Percentiles rank a stretch among this genome's conserved stretches.
Conservation (phyloP, 2,329 filamentous ascomycete species). For the Pseudocercospora musae region DNA sequence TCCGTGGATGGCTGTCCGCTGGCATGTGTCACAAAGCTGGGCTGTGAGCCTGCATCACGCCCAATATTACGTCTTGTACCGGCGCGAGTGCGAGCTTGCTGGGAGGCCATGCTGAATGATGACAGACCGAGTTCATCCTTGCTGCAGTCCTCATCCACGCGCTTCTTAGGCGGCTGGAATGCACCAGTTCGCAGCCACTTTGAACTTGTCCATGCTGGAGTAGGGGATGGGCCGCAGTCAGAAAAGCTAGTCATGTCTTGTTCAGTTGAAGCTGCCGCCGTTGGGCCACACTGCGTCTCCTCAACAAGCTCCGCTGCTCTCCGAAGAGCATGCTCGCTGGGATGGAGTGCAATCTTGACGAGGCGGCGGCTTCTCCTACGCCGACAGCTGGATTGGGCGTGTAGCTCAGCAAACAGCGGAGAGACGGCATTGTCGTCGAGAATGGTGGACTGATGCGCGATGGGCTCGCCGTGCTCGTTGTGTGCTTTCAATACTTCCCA, state of each 20-base stretch:
- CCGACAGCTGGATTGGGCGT: conserved; percentile 20
- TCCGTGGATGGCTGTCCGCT: neutral
- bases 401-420: too few species aligned
- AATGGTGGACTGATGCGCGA: neutral
- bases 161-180: conserved; percentile 15
- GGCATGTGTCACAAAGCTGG: neutral
- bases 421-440: neutral
- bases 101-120: conserved; percentile 20
- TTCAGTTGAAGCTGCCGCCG: neutral
- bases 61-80: neutral
- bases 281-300: conserved; percentile 12
- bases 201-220: conserved; percentile 26
- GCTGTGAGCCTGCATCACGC: neutral
- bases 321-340: conserved; percentile 22
- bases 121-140: conserved; percentile 23
- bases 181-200: conserved; percentile 22
- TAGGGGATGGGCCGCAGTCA: conserved; percentile 22
- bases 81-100: conserved; percentile 4
- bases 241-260: conserved; percentile 12
- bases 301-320: conserved; percentile 15
- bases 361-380: conserved; percentile 13
- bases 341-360: conserved; percentile 12
- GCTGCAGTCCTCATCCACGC: conserved; percentile 25
- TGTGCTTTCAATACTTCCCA: conserved; percentile 13
- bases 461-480: neutral